Base-by-base conservation (phyloP, 2,329 filamentous ascomycete species). In the Aspergillus proliferans region DNA sequence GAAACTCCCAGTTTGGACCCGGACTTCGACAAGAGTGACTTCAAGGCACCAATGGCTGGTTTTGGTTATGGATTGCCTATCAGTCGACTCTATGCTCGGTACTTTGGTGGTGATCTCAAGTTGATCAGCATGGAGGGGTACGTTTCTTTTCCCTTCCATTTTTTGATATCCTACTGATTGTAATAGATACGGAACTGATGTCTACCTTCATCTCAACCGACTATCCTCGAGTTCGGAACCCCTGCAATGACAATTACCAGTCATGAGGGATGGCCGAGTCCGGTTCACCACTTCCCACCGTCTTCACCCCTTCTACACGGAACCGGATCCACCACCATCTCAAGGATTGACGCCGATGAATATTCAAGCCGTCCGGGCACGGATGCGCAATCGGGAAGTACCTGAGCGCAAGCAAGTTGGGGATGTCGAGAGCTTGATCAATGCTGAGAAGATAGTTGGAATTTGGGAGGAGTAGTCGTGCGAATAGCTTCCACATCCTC, bases 61-160 rank as follows among this genome's bases (percentile, higher is more conserved):
- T 98, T 97, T 65, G 93, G 93, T n/a, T 98, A 98, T 64, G 93
- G 93, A 14, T 69, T 98, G 57, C 93, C 93, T 0, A 97, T 98
- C 54, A 95, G 88, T 58, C 79, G 93, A 56, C 76, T 98, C 46
- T 98, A 98, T 64, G 93, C 93, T 48, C 79, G 93, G 57, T 98
- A 98, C 74, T 98, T 98, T 73, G 93, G 93, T 51, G 93, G 93
- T 50, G 93, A 98, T 69, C 70, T 98, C 62, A 97, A 97, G 72
- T 73, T 98, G 68, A 98, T 98, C 64, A 96, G 90, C 69, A 98
- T 98, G 93, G 93, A 98, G 77, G 93, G 93, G 88, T 95, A 76
- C 78, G 87, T 63, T 41, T 33, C 44, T 54, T 47, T 7, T 15
- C 46, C 19, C 24, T 19, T 43, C 0, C 26, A 3, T 21, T 19